Conservation (phyloP, 306 rosid species). For the Carpinus viminea region DNA sequence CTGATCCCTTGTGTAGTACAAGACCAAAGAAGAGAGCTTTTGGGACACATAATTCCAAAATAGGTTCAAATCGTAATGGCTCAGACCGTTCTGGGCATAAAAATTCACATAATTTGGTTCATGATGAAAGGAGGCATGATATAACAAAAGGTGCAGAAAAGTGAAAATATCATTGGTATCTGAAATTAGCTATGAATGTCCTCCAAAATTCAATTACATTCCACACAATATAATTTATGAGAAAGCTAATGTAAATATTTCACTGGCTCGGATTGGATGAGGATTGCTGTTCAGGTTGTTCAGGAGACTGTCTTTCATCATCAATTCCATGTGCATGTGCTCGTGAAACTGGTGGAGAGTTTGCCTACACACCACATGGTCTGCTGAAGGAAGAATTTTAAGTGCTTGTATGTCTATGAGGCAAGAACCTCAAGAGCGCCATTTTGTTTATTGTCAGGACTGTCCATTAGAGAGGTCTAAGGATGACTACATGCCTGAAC, state of each 20-base stretch:
- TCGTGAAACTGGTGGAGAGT: conserved; percentile 93
- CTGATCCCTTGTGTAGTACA: neutral
- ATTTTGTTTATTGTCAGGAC: conserved; percentile 60
- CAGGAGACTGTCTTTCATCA: conserved; percentile 68
- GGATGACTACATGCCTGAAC: conserved; percentile 48
- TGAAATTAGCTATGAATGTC: conserved; percentile 49
- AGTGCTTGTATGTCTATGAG: conserved; percentile 44
- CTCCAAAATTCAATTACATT: conserved; percentile 77
- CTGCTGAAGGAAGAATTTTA: conserved; percentile 68
- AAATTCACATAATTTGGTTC: conserved; percentile 17
- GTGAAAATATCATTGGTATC: conserved; percentile 62
- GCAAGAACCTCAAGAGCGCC: conserved; percentile 47
- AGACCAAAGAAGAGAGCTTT: conserved; percentile 6
- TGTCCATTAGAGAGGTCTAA: conserved; percentile 74
- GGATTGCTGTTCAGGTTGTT: conserved; percentile 71
- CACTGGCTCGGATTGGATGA: conserved; percentile 85
- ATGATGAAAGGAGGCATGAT: conserved; percentile 44
- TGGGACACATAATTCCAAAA: neutral
- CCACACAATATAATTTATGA: conserved; percentile 68
- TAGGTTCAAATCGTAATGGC: conserved; percentile 18
- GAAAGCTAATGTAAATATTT: conserved; percentile 67
- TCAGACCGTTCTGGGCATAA: conserved; percentile 25
- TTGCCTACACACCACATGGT: conserved; percentile 72
- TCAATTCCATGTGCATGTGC: conserved; percentile 88
- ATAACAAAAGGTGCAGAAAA: conserved; percentile 72